Evolutionary conservation across 2,329 filamentous ascomycete genomes (phyloP), one percentile per base, ranked within the genome.

Genomic region (Hymenoscyphus infarciens): DNA sequence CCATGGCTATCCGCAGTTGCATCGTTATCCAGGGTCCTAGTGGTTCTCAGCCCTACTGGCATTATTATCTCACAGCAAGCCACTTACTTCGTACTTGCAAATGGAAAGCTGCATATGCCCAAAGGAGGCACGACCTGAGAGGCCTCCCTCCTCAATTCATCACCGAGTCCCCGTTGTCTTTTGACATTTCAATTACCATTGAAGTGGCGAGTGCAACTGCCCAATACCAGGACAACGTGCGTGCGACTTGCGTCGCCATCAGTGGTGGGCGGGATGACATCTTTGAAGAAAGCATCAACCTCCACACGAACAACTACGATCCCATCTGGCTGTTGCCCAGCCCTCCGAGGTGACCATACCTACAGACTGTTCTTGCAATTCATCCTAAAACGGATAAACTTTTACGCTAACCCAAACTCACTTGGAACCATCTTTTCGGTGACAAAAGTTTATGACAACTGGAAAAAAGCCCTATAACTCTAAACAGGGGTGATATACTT

Each of bases 231-330:
- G 19, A 49, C n/a, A 49, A 49, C 61, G 49, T 56, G 57, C 61
- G 59, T 60, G 61, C 63, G 27, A 35, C 45, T 31, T 63, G 59
- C 38, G 57, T 59, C 22, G 39, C 19, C 31, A 39, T 42, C 56
- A n/a, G 61, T 63, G 52, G 56, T 56, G 53, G 39, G 38, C 49
- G 56, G 62, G 52, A 61, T 64, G 45, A 60, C 60, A 59, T 62
- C 22, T 53, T 63, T 31, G 22, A 49, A 10, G 25, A 29, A 35
- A 33, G 27, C 35, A 54, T 19, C 42, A 6, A n/a, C n/a, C 19
- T 53, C 38, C 38, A 59, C 56, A 58, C 49, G 56, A 58, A 27
- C 19, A 49, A 25, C 27, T 31, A 22, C 42, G 13, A 49, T 22
- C 10, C 42, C 42, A 49, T 49, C 42, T 49, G 5, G 19, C 19